phyloP scores from a whole-genome alignment of 192 early-diverging fungal genomes.

The Cetraspora pellucida region DNA sequence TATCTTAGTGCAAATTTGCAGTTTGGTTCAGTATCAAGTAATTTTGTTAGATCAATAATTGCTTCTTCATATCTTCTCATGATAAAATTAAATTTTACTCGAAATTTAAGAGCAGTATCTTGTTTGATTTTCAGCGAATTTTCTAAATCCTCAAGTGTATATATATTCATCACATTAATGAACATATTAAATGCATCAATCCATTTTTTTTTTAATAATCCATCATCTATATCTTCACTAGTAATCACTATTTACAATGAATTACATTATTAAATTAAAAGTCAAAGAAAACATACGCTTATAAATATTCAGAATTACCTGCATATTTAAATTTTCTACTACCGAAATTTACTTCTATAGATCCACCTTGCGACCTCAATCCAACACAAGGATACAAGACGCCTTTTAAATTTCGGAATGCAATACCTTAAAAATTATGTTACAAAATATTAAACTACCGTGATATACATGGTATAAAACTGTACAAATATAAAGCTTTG shows the following conservation, averaged over 20 bases:
- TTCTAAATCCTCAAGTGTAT: too few species aligned
- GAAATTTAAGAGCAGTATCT: too few species aligned
- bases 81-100: too few species aligned
- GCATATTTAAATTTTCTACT: conserved; percentile 67
- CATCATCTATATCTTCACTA: too few species aligned
- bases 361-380: conserved; percentile 70
- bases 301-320: not conserved
- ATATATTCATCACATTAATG: too few species aligned
- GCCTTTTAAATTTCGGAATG: conserved; percentile 47
- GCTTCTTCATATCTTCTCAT: too few species aligned
- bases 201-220: too few species aligned
- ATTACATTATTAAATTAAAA: not conserved
- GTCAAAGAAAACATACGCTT: not conserved
- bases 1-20: too few species aligned
- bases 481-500: conserved; percentile 9
- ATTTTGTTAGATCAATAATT: too few species aligned
- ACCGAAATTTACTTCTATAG: conserved; percentile 81
- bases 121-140: too few species aligned
- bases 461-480: not conserved
- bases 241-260: not conserved
- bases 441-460: not conserved
- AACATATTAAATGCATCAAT: too few species aligned
- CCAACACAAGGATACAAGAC: conserved; percentile 74
- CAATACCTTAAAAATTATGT: conserved; percentile 30
- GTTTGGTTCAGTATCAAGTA: too few species aligned